phyloP scores from a whole-genome alignment of 257 asterid genomes.

The Petrea volubilis region DNA sequence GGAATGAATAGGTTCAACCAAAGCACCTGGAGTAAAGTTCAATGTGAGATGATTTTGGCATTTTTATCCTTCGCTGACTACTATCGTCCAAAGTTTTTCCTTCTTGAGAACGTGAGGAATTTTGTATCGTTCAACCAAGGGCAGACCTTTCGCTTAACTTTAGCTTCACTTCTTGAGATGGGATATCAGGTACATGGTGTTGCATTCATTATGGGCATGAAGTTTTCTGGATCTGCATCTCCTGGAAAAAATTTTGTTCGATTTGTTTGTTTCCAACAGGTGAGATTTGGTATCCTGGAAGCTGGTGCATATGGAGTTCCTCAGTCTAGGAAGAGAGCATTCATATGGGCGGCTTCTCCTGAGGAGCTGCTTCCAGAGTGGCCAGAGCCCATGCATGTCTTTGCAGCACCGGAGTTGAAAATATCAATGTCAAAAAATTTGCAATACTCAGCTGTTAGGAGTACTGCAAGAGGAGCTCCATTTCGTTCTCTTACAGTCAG shows the following conservation, averaged over 20 bases:
- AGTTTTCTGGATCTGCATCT: background rate
- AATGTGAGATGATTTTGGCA: conserved; percentile 96
- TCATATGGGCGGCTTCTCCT: conserved; percentile 97
- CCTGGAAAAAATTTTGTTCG: background rate
- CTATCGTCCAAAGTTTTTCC: conserved; percentile 89
- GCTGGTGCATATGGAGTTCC: conserved; percentile 97
- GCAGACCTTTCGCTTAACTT: conserved; percentile 85
- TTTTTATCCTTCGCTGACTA: conserved; percentile 92
- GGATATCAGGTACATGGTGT: conserved; percentile 77
- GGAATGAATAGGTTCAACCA: conserved; percentile 95
- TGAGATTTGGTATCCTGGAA: conserved; percentile 92
- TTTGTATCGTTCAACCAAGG: conserved; percentile 96
- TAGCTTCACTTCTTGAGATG: conserved; percentile 96
- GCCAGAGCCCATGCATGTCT: conserved; percentile 99
- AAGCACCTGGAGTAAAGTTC: conserved; percentile 98
- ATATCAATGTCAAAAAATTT: conserved; percentile 55
- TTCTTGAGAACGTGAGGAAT: conserved; percentile 91
- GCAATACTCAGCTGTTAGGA: conserved; percentile 79
- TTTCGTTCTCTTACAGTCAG: conserved; percentile 91
- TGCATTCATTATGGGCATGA: conserved; percentile 8
- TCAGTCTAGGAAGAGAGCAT: conserved; percentile 95
- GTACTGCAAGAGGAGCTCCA: conserved; percentile 91
- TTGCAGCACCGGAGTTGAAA: conserved; percentile 78
- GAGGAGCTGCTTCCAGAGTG: conserved; percentile 91
- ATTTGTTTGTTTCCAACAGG: conserved; percentile 38